Base-by-base conservation (phyloP, 331 rosid species). In the Ulmus americana region DNA sequence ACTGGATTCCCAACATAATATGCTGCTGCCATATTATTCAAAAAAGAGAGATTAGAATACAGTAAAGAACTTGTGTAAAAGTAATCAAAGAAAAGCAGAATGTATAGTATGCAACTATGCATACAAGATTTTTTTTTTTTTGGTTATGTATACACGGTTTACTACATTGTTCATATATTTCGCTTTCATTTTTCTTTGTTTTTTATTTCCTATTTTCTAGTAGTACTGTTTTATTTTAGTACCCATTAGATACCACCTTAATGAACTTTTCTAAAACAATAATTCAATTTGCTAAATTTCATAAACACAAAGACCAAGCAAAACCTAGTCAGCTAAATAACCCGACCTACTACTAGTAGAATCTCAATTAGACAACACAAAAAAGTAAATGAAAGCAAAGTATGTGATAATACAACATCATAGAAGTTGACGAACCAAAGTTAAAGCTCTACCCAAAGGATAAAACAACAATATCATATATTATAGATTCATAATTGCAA, bases 21-120 rank as follows among this genome's bases (percentile, higher is more conserved):
- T 45, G 85, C 75, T 70, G 83, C 98, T 94, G 98, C 64, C 60
- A 69, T 55, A 69, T 69, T 15, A 74, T 70, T 65, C 74, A 80
- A 61, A 74, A 70, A 56, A 71, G 52, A 58, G 16, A 68, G 50
- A 57, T 56, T 58, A 80, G 64, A 62, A 58, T 63, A 57, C 63
- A 41, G 47, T 10, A 71, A 48, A 63, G 44, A n/a, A 40, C 55
- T 49, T 22, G 35, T 10, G 8, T 45, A 47, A 22, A 11, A 45
- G 8, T 8, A 45, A 20, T 18, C 15, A 45, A 62, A 18, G 44
- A 28, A 22, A 46, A 18, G 35, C 35, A 28, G 3, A 28, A 28
- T 28, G 4, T 28, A 28, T 28, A 28, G 35, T 0, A 3, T 28
- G 35, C 35, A 28, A 28, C 35, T 28, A 2, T 28, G 35, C 35